phyloP scores from a whole-genome alignment of 768 basidiomycete genomes.

The Boletus pseudo-olivaceus region DNA sequence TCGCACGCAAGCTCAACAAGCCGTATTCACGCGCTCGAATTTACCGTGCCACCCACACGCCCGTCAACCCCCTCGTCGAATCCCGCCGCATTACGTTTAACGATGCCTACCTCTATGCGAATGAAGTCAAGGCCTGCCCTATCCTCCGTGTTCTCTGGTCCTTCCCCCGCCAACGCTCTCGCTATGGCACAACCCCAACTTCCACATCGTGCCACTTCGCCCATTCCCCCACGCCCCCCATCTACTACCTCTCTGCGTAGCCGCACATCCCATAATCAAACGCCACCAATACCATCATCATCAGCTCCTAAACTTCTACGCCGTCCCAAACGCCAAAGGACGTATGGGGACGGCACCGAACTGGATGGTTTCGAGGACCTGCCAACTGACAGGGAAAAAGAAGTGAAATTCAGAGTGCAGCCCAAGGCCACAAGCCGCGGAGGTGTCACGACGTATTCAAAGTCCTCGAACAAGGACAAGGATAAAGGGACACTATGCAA shows the following conservation, averaged over 20 bases:
- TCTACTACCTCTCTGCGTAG: constrained; percentile 49
- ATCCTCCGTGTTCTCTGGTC: constrained; percentile 65
- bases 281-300: constrained; percentile 38
- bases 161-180: constrained; percentile 31
- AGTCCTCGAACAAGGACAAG: constrained; percentile 38
- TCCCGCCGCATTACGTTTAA: constrained; percentile 72
- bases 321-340: constrained; percentile 70
- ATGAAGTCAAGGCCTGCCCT: constrained; percentile 72
- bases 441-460: constrained; percentile 46
- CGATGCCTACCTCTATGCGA: constrained; percentile 82
- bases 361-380: constrained; percentile 87
- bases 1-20: constrained; percentile 62
- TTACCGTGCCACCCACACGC: constrained; percentile 69
- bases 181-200: constrained; percentile 30
- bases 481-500: constrained; percentile 59
- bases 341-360: constrained; percentile 87
- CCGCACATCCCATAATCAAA: constrained; percentile 26
- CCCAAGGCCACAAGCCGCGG: constrained; percentile 63
- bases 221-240: constrained; percentile 56
- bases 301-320: constrained; percentile 64
- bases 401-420: constrained; percentile 69
- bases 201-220: constrained; percentile 51
- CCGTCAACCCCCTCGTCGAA: constrained; percentile 80
- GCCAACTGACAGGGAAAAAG: constrained; percentile 79
- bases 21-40: constrained; percentile 56